Conservation (phyloP, 305 asterid species). For the Solanum hybrid region DNA sequence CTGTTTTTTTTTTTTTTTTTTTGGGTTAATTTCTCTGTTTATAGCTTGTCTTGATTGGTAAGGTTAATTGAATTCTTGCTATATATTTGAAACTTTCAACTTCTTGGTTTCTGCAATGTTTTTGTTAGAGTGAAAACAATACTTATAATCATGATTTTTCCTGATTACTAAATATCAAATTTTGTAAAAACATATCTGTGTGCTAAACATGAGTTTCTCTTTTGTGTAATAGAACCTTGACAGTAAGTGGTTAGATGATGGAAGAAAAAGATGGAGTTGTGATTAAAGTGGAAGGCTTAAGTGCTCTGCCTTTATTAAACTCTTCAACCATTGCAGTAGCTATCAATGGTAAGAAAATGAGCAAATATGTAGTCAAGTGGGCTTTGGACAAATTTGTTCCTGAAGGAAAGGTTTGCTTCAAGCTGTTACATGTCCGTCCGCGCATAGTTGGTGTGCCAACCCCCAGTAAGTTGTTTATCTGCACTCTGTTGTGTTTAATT, state of each 20-base stretch:
- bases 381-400: constrained; percentile 73
- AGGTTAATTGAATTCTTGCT: neutral
- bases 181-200: neutral
- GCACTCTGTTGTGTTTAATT: neutral
- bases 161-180: neutral
- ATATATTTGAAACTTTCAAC: neutral
- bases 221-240: neutral
- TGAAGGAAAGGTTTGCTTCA: constrained; percentile 50
- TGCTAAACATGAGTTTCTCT: neutral
- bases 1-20: too few species aligned
- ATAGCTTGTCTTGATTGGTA: neutral
- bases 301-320: constrained; percentile 20
- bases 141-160: neutral
- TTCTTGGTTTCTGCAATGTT: neutral
- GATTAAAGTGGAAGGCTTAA: constrained; percentile 19
- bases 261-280: neutral
- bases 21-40: neutral
- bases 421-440: constrained; percentile 56
- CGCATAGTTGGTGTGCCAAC: constrained; percentile 51
- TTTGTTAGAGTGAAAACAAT: neutral
- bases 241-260: neutral
- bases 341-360: constrained; percentile 44
- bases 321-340: constrained; percentile 44
- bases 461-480: constrained; percentile 50
- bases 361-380: constrained; percentile 55